Evolutionary conservation across 768 basidiomycete species (phyloP), one percentile per base, ranked within the genome.

Genomic region (Leucosporidium creatinivorum): DNA sequence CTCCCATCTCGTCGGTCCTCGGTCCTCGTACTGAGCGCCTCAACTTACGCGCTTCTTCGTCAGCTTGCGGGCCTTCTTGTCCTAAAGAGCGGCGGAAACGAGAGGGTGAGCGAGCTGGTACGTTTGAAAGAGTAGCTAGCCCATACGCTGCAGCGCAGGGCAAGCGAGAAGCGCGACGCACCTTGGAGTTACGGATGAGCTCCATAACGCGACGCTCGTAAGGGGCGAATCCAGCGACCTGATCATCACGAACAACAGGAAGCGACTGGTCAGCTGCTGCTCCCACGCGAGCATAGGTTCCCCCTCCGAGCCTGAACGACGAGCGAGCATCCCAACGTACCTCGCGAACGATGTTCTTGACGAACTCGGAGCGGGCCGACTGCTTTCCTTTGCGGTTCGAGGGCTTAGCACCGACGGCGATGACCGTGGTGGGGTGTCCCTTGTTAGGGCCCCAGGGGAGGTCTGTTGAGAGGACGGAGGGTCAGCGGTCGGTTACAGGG

Each of bases 191-290:
- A 56, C 68, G 58, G 59, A 65, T 61, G 30, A 99, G 79, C 81
- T 99, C 96, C 89, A 99, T 86, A 64, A 98, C 93, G 75, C 96
- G 86, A 77, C 93, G 85, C 85, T 99, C 96, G 80, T 99, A 98
- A 47, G 94, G 88, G 47, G 92, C 89, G 82, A 96, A 97, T 69
- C 94, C 94, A 76, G 86, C 91, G 79, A 99, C 96, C 61, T 62
- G 23, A 17, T 33, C 31, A 13, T 3, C 2, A 3, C 21, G n/a
- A 23, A 25, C 13, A 10, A 25, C 4, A 6, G 39, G 39, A 28
- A 17, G 50, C 10, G 51, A 26, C 2, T 3, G 23, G 4, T 57
- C 39, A 44, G 52, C n/a, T 25, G 10, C 15, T 54, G n/a, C 21
- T n/a, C 51, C 51, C n/a, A 17, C 52, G 13, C 17, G 9, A 6